A percentile compares a stretch with the other conserved stretches of the same genome.
Evolutionary conservation across 208 protist genomes (phyloP).

Genomic region (Herpetomonas samuelpessoai): DNA sequence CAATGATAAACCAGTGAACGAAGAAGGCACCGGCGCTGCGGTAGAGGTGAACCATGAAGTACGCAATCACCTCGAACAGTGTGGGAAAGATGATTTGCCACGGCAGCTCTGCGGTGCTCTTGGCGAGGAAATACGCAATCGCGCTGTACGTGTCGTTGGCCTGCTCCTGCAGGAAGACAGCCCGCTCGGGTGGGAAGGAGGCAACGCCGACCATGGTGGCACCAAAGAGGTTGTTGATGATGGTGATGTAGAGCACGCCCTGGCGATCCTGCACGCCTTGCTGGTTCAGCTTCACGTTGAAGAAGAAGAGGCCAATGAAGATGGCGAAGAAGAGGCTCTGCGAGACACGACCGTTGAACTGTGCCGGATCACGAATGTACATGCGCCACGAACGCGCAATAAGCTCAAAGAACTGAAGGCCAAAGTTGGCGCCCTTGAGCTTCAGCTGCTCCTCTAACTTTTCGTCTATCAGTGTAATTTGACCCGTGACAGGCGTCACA

Average conservation of each 20-base stretch:
- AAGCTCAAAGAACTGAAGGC: slow-evolving; percentile 63
- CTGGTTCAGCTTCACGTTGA: slow-evolving; percentile 68
- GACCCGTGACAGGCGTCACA: slow-evolving; percentile 45
- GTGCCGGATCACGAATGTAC: slow-evolving; percentile 65
- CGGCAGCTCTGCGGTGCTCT: slow-evolving; percentile 73
- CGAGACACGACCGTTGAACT: slow-evolving; percentile 51
- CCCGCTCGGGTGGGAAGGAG: slow-evolving; percentile 76
- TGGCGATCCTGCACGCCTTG: slow-evolving; percentile 77
- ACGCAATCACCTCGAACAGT: slow-evolving; percentile 69
- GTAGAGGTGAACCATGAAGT: slow-evolving; percentile 81
- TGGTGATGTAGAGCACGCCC: slow-evolving; percentile 62
- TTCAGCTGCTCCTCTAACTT: slow-evolving; percentile 63
- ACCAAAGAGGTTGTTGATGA: slow-evolving; percentile 78
- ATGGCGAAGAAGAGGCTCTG: slow-evolving; percentile 78
- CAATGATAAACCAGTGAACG: slow-evolving; percentile 64
- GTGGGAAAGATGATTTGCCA: slow-evolving; percentile 77
- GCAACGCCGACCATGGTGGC: slow-evolving; percentile 62
- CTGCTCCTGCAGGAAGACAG: slow-evolving; percentile 83
- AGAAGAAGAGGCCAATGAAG: slow-evolving; percentile 80
- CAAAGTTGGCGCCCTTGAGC: slow-evolving; percentile 46
- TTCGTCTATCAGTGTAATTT: slow-evolving; percentile 47
- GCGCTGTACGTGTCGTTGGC: slow-evolving; percentile 83
- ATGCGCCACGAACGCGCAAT: slow-evolving; percentile 63
- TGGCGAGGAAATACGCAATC: slow-evolving; percentile 72
- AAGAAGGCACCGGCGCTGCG: slow-evolving; percentile 61